Percentiles rank a stretch among this genome's conserved stretches.
These are phyloP conservation scores for Trichophyton equinum DNA, from an alignment of 2,329 filamentous ascomycete species.

Conservation along the genomic window DNA sequence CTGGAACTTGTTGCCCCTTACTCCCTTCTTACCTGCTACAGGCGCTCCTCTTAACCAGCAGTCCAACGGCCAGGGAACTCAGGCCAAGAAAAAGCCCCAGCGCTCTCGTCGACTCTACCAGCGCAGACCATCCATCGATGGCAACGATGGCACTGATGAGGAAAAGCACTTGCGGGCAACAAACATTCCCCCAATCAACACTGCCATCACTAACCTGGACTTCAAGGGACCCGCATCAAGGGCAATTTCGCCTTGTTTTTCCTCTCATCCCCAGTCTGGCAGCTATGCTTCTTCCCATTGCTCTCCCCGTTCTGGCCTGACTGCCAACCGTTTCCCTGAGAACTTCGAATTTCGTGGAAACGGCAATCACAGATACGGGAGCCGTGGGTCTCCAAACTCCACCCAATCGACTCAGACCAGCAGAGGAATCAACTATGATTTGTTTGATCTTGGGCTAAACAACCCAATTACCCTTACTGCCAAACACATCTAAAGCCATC, in stretches of 20 bases:
- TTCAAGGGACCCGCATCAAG: neutral
- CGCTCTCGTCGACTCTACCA: constrained; percentile 12
- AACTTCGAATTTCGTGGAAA: neutral
- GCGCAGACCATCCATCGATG: neutral
- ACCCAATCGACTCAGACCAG: neutral
- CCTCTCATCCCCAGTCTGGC: neutral
- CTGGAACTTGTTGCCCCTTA: constrained; percentile 5
- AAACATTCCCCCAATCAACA: neutral
- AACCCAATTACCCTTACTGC: neutral
- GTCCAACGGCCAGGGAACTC: neutral
- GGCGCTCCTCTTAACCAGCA: neutral
- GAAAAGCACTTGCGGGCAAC: neutral
- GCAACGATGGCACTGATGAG: neutral
- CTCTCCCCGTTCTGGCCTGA: neutral
- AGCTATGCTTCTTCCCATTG: constrained; percentile 4
- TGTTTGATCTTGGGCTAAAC: constrained; percentile 2
- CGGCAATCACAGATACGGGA: neutral
- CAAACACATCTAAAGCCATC: neutral
- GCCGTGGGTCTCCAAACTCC: neutral
- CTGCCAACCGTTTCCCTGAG: neutral
- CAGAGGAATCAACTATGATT: neutral
- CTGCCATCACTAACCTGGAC: neutral
- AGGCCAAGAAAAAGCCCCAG: constrained; percentile 8
- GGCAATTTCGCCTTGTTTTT: constrained; percentile 2
- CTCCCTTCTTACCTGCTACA: neutral